These are phyloP conservation scores for Begonia fuchsioides DNA, from an alignment of 306 rosid species.

Conservation along the genomic window DNA sequence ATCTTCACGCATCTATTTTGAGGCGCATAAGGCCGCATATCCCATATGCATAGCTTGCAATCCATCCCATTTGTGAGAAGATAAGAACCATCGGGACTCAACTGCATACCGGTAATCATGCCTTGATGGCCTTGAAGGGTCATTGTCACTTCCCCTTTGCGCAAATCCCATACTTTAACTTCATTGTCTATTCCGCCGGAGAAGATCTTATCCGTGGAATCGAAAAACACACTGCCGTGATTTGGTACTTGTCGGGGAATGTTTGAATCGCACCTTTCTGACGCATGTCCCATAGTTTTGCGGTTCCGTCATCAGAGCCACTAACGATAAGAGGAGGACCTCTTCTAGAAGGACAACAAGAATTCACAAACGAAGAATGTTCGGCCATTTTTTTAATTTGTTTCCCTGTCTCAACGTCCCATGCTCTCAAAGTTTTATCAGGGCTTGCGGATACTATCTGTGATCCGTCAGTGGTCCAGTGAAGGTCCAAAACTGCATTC, in stretches of 20 bases:
- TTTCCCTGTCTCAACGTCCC: conserved; percentile 92
- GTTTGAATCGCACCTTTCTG: conserved; percentile 95
- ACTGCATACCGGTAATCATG: conserved; percentile 86
- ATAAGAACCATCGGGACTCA: conserved; percentile 98
- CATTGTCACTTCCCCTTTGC: conserved; percentile 81
- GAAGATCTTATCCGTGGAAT: conserved; percentile 87
- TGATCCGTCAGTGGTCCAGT: conserved; percentile 86
- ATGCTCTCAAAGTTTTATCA: conserved; percentile 78
- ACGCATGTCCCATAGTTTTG: conserved; percentile 96
- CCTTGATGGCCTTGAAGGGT: conserved; percentile 94
- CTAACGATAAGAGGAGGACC: conserved; percentile 89
- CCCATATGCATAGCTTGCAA: conserved; percentile 92
- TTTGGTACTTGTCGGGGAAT: conserved; percentile 87
- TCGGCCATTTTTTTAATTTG: conserved; percentile 92
- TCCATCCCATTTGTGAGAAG: conserved; percentile 96
- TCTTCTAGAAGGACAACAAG: conserved; percentile 89
- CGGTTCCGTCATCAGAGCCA: conserved; percentile 93
- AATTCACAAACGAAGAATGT: conserved; percentile 79
- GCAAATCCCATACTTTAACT: conserved; percentile 87
- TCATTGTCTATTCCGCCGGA: conserved; percentile 90
- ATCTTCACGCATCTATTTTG: conserved; percentile 91
- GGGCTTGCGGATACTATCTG: conserved; percentile 84
- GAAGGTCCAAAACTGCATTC: conserved; percentile 91
- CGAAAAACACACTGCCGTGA: conserved; percentile 85
- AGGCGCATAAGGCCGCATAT: conserved; percentile 93